Conservation (phyloP, 1,139 yeast species). For the Hanseniaspora sp. region DNA sequence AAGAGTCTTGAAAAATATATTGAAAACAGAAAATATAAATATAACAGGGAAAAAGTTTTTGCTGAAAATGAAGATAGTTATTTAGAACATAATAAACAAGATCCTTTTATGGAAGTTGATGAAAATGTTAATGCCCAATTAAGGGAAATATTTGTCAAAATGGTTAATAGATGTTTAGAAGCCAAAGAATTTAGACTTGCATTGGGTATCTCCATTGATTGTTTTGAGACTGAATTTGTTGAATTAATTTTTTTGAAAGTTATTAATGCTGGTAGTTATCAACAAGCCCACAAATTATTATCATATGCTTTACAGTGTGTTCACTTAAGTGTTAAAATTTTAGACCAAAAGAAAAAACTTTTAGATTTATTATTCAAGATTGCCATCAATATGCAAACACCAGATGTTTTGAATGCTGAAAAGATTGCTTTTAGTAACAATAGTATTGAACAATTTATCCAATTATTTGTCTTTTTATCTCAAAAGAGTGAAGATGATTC, state of each 20-base stretch:
- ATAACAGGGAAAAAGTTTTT: slow-evolving; percentile 32
- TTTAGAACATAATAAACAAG: not conserved
- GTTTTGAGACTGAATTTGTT: slow-evolving; percentile 74
- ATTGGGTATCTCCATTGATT: slow-evolving; percentile 81
- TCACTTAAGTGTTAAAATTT: slow-evolving; percentile 52
- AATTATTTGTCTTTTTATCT: slow-evolving; percentile 49
- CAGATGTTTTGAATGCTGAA: slow-evolving; percentile 72
- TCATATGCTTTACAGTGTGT: slow-evolving; percentile 71
- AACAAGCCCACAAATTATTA: slow-evolving; percentile 48
- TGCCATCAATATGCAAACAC: slow-evolving; percentile 45
- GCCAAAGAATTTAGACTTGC: slow-evolving; percentile 70
- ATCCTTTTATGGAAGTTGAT: not conserved
- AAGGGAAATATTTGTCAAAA: slow-evolving; percentile 62
- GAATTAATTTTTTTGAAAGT: slow-evolving; percentile 43
- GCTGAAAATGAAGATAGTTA: not conserved
- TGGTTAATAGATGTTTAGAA: slow-evolving; percentile 69
- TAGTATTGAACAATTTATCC: slow-evolving; percentile 57
- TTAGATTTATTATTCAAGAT: slow-evolving; percentile 53
- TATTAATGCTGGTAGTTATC: slow-evolving; percentile 35
- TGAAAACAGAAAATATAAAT: slow-evolving; percentile 40
- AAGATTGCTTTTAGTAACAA: slow-evolving; percentile 84
- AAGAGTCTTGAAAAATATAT: slow-evolving; percentile 83
- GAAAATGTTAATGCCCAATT: slow-evolving; percentile 49
- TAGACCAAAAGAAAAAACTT: slow-evolving; percentile 53
- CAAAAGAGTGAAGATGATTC: slow-evolving; percentile 27